Percentiles rank a stretch among this genome's conserved stretches.
These are phyloP conservation scores for Fusarium lyarnte DNA, from an alignment of 2,329 filamentous ascomycete genomes.

Conservation along the genomic window DNA sequence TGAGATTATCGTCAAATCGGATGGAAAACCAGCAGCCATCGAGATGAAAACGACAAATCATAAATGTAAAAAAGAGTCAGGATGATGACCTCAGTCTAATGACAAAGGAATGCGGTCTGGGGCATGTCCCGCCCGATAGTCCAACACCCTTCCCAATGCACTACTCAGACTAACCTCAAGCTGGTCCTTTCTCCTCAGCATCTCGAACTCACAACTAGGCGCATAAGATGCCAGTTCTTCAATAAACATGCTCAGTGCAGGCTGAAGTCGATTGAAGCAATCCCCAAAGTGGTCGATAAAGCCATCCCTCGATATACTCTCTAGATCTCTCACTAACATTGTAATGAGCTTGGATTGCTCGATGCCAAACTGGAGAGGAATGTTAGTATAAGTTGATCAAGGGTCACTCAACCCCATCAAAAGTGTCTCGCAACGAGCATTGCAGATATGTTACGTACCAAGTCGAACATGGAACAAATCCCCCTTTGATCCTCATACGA, in stretches of 20 bases:
- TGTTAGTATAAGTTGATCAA: not conserved
- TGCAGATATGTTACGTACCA: slow-evolving; percentile 1
- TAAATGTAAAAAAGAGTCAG: not conserved
- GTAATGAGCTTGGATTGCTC: slow-evolving; percentile 18
- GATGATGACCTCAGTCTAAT: slow-evolving; percentile 17
- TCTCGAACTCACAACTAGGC: slow-evolving; percentile 1
- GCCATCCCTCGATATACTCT: slow-evolving; percentile 6
- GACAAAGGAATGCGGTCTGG: slow-evolving; percentile 18
- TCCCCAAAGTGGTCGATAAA: slow-evolving; percentile 20
- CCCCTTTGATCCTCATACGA: slow-evolving; percentile 2
- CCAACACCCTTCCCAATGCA: not conserved
- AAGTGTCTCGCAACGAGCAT: not conserved
- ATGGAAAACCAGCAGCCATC: not conserved
- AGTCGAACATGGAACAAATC: slow-evolving; percentile 13
- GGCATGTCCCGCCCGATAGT: not conserved
- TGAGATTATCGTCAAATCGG: not conserved
- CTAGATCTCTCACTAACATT: not conserved
- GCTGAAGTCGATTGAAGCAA: slow-evolving; percentile 10
- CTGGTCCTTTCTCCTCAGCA: slow-evolving; percentile 20
- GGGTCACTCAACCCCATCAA: not conserved
- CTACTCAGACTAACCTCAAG: slow-evolving; percentile 3
- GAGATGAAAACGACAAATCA: not conserved
- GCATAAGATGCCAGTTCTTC: slow-evolving; percentile 5
- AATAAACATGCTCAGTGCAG: slow-evolving; percentile 5
- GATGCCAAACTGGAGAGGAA: slow-evolving; percentile 10